A percentile compares a stretch with the other conserved stretches of the same genome.
phyloP scores from a whole-genome alignment of 345 rosid species.

The Nephelium lappaceum region DNA sequence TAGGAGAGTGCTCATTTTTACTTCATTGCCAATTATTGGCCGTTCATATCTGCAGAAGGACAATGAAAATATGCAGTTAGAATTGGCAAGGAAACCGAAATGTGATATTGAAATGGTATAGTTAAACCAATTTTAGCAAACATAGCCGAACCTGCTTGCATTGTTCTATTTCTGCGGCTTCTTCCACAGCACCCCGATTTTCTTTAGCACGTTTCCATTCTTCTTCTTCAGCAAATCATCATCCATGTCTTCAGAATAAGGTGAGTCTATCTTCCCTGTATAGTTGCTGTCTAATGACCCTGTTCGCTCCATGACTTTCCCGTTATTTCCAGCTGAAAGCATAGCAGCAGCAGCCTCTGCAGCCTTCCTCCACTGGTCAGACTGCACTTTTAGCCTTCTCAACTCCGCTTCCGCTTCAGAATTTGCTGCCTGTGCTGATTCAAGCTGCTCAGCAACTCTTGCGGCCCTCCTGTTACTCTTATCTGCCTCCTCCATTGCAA shows the following conservation, averaged over 20 bases:
- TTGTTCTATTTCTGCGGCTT: constrained; percentile 70
- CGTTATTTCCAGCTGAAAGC: constrained; percentile 80
- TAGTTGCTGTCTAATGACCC: constrained; percentile 62
- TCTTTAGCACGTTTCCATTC: constrained; percentile 91
- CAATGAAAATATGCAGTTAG: not conserved
- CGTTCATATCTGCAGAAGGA: constrained; percentile 16
- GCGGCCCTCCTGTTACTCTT: constrained; percentile 68
- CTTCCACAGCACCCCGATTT: constrained; percentile 96
- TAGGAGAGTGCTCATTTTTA: not conserved
- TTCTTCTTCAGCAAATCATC: constrained; percentile 88
- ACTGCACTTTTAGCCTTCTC: constrained; percentile 90
- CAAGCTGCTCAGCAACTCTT: constrained; percentile 75
- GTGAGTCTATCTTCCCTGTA: constrained; percentile 47
- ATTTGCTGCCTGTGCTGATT: constrained; percentile 72
- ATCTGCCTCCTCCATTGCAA: constrained; percentile 80
- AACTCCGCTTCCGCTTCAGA: constrained; percentile 74
- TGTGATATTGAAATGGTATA: not conserved
- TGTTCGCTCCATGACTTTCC: constrained; percentile 66
- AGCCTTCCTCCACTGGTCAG: constrained; percentile 99
- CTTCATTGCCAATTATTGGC: not conserved
- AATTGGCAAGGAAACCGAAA: not conserved
- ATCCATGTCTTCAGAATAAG: constrained; percentile 68
- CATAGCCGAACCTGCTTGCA: constrained; percentile 16
- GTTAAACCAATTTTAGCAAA: not conserved
- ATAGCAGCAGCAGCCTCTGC: constrained; percentile 94